Evolutionary conservation across 805 yeast species (phyloP).

Genomic region (Starmerella etchellsii): DNA sequence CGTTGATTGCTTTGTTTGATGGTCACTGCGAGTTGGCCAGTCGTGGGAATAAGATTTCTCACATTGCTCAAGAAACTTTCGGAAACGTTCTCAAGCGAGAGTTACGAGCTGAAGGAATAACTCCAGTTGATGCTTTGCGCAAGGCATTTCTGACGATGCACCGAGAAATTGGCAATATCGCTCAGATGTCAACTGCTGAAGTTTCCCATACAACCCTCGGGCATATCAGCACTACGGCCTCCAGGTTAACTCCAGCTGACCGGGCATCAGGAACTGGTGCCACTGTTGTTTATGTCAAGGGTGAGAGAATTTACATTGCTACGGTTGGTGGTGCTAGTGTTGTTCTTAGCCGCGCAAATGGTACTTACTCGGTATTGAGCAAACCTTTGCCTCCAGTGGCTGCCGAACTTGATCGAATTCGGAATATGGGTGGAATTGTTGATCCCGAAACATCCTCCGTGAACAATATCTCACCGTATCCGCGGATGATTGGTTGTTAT

Average conservation of each 20-base stretch:
- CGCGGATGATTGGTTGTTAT: slow-evolving; percentile 86
- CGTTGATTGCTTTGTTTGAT: slow-evolving; percentile 70
- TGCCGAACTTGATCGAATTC: slow-evolving; percentile 59
- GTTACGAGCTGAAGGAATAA: slow-evolving; percentile 38
- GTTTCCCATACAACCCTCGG: slow-evolving; percentile 33
- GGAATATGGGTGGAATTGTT: slow-evolving; percentile 86
- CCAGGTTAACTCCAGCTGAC: slow-evolving; percentile 50
- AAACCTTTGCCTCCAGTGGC: slow-evolving; percentile 66
- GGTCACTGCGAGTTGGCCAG: slow-evolving; percentile 43
- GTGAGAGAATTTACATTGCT: slow-evolving; percentile 59
- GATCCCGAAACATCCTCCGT: slow-evolving; percentile 74
- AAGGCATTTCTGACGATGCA: slow-evolving; percentile 69
- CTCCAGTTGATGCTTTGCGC: slow-evolving; percentile 62
- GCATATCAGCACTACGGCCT: slow-evolving; percentile 41
- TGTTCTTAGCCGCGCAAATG: slow-evolving; percentile 63
- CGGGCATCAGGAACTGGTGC: slow-evolving; percentile 73
- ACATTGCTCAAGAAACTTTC: slow-evolving; percentile 58
- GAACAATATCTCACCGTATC: slow-evolving; percentile 57
- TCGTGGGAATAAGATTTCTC: slow-evolving; percentile 38
- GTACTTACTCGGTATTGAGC: slow-evolving; percentile 67
- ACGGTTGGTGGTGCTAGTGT: slow-evolving; percentile 87
- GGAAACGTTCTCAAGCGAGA: slow-evolving; percentile 58
- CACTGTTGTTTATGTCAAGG: slow-evolving; percentile 66
- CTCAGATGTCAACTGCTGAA: slow-evolving; percentile 23
- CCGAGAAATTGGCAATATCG: slow-evolving; percentile 56